Conservation (phyloP, 2,329 filamentous ascomycete genomes). For the Scortechinia acanthostroma region DNA sequence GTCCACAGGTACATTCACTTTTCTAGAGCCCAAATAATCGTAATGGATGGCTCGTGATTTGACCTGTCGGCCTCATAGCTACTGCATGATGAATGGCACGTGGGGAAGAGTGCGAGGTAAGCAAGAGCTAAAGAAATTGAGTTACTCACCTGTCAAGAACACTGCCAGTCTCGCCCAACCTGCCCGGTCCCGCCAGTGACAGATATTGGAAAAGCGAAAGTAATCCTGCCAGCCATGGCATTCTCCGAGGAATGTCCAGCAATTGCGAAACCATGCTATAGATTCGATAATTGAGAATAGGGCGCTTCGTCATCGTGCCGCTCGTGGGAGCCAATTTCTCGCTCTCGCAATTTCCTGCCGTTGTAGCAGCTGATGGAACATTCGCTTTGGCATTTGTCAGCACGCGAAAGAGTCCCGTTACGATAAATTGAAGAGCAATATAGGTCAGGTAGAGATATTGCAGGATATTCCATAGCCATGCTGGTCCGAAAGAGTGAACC, state of each 20-base stretch:
- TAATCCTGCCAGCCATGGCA: conserved; percentile 55
- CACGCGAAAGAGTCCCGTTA: conserved; percentile 38
- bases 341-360: background rate
- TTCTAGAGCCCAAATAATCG: too few relatives aligned
- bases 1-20: background rate
- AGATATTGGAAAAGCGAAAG: conserved; percentile 46
- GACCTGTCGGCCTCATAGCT: too few relatives aligned
- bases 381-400: conserved; percentile 20
- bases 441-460: conserved; percentile 33
- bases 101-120: conserved; percentile 5
- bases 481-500: background rate
- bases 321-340: too few relatives aligned
- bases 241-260: conserved; percentile 43
- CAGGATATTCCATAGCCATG: conserved; percentile 34
- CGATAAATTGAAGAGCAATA: conserved; percentile 40
- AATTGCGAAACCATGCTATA: conserved; percentile 45
- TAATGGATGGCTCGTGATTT: too few relatives aligned
- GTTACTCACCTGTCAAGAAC: conserved; percentile 58
- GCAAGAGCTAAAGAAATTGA: background rate
- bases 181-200: conserved; percentile 43
- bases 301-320: too few relatives aligned
- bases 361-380: background rate
- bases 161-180: conserved; percentile 45
- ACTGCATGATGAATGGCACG: conserved; percentile 5
- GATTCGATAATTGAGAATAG: conserved; percentile 48